Base-by-base conservation (phyloP, 2,329 filamentous ascomycete genomes). In the Colletotrichum endophyticum region DNA sequence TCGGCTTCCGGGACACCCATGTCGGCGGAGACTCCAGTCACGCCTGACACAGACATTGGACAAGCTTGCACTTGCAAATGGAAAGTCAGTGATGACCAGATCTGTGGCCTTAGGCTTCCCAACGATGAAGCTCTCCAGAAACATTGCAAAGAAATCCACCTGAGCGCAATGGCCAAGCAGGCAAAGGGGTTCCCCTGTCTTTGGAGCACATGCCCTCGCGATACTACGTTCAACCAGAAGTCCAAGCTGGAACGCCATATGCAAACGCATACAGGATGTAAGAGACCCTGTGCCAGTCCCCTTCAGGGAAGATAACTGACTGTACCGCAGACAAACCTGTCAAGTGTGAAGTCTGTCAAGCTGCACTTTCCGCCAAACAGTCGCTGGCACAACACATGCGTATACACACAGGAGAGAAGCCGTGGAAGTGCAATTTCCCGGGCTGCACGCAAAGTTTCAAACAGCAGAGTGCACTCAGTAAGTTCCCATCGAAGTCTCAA, bases 381-480 rank as follows among this genome's bases (percentile, higher is more conserved):
- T 91, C 93, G 1, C 87, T 94, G 8, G 90, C 91, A 57, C 93
- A 94, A 81, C 93, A 95, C 79, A 87, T 91, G 81, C 89, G 92
- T 22, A 93, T 91, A 3, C 93, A 95, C 80, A 93, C 92, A 0
- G 91, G 92, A 53, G 89, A 91, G 76, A 93, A 91, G 77, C 92
- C 93, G 30, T 93, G 91, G 84, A 84, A 87, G 56, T 95, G 93
- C 81, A 81, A 84, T 12, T 82, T 81, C 30, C 80, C 82, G 5
- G 87, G 87, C 44, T 93, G 92, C 78, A 84, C 82, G 27, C 92
- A 92, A 80, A 85, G 87, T 0, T 94, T 94, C 80, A 92, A 93
- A 69, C 92, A 94, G 77, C 92, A 94, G 78, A 93, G 91, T 78
- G 92, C 92, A 27, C 85, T 93, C 27, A 94, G 91, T 93, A 88